phyloP scores from a whole-genome alignment of 768 basidiomycete species.

The Dentipellis sp. region DNA sequence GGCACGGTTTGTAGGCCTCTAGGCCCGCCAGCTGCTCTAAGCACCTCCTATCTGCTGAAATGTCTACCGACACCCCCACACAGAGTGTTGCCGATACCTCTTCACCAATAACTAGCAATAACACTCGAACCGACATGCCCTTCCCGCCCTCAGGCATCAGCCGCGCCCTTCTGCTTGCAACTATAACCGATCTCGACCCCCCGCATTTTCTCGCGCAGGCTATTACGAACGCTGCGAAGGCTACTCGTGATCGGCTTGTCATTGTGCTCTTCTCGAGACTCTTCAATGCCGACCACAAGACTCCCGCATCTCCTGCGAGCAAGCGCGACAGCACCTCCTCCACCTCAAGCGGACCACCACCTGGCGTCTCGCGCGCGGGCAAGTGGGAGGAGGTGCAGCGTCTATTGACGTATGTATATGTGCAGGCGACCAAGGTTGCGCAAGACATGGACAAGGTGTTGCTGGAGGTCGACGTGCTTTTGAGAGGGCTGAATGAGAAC shows the following conservation, averaged over 20 bases:
- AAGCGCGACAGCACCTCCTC: slow-evolving; percentile 4
- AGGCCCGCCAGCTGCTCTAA: too few relatives aligned
- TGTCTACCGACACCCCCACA: too few relatives aligned
- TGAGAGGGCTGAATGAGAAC: slow-evolving; percentile 45
- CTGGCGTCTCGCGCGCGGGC: slow-evolving; percentile 29
- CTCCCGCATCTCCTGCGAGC: slow-evolving; percentile 1
- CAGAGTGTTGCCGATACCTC: too few relatives aligned
- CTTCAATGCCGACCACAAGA: slow-evolving; percentile 31
- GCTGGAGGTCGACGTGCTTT: slow-evolving; percentile 70
- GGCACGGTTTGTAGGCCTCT: too few relatives aligned
- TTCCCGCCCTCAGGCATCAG: slow-evolving; percentile 12
- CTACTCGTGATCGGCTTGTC: slow-evolving; percentile 41
- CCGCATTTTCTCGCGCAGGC: slow-evolving; percentile 49
- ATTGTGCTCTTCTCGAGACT: slow-evolving; percentile 58
- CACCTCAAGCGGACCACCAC: slow-evolving; percentile 1
- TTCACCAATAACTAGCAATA: too few relatives aligned
- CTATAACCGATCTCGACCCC: slow-evolving; percentile 36
- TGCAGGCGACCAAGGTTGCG: slow-evolving; percentile 72
- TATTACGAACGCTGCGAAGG: slow-evolving; percentile 39
- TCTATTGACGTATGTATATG: slow-evolving; percentile 77
- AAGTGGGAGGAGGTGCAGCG: slow-evolving; percentile 64
- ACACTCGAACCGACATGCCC: slow-evolving; percentile 3
- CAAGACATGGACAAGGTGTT: slow-evolving; percentile 59
- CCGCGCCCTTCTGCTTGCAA: slow-evolving; percentile 41
- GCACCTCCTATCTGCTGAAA: too few relatives aligned